Evolutionary conservation across 1,284 basidiomycete species (phyloP).

Genomic region (Cutaneotrichosporon dermatis): DNA sequence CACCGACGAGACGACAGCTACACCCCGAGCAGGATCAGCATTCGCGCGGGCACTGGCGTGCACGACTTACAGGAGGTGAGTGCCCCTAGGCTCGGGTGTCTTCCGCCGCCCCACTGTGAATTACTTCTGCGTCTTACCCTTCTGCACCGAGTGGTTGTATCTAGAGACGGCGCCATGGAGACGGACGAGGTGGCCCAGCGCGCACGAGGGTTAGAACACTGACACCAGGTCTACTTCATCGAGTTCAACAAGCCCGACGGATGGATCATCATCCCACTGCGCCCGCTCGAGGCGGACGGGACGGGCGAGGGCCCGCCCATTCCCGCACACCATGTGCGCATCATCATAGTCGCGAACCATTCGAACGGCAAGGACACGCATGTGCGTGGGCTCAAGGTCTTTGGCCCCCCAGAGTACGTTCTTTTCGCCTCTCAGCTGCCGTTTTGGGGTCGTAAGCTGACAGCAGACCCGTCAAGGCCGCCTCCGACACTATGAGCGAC

Average conservation of each 20-base stretch:
- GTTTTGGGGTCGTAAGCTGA: not conserved
- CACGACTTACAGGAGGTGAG: constrained; percentile 83
- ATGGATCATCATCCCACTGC: constrained; percentile 88
- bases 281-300: constrained; percentile 70
- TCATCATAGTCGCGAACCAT: constrained; percentile 88
- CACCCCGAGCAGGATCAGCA: constrained; percentile 83
- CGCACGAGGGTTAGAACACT: no score
- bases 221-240: constrained; percentile 61
- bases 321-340: constrained; percentile 81
- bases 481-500: not conserved
- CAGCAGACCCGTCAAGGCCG: constrained; percentile 57
- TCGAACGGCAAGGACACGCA: constrained; percentile 99
- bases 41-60: constrained; percentile 86
- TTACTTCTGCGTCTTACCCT: no score
- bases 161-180: no score
- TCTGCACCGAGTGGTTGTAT: no score
- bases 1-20: constrained; percentile 92
- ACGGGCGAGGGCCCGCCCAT: constrained; percentile 65
- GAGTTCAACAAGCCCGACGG: constrained; percentile 86
- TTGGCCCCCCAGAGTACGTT: constrained; percentile 75
- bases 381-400: constrained; percentile 79
- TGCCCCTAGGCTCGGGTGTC: no score
- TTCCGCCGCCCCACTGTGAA: no score
- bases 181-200: no score
- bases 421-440: no score